These are phyloP conservation scores for Coemansia sp. DNA, from an alignment of 192 early-diverging fungal species.

Conservation along the genomic window DNA sequence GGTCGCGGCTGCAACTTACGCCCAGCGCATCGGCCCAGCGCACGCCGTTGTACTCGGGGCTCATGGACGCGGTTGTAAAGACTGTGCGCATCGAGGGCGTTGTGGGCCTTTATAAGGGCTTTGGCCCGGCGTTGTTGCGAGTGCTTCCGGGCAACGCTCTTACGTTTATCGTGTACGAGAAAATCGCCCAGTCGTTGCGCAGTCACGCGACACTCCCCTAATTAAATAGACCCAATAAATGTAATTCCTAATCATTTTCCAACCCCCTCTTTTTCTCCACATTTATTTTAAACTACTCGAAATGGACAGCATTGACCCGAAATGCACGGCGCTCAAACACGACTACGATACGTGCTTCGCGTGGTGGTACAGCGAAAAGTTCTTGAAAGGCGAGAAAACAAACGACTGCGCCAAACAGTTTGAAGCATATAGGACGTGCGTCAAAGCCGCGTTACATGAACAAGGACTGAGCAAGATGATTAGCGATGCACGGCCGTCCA, in stretches of 20 bases:
- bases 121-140: conserved; percentile 81
- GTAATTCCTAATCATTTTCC: neutral
- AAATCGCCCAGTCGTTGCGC: conserved; percentile 61
- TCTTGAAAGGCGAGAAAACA: conserved; percentile 79
- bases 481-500: conserved; percentile 77
- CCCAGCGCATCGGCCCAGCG: conserved; percentile 29
- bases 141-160: conserved; percentile 92
- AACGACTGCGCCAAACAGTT: conserved; percentile 85
- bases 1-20: conserved; percentile 79
- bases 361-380: conserved; percentile 94
- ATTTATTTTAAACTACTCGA: neutral
- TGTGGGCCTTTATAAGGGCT: conserved; percentile 88
- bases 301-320: conserved; percentile 58
- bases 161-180: conserved; percentile 97
- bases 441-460: conserved; percentile 73
- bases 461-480: conserved; percentile 85
- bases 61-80: conserved; percentile 68
- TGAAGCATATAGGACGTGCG: conserved; percentile 78
- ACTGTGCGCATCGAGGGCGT: conserved; percentile 76
- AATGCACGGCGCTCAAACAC: conserved; percentile 79
- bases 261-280: neutral
- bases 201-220: conserved; percentile 35
- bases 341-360: conserved; percentile 92
- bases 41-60: conserved; percentile 64
- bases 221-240: neutral